Percentiles rank a stretch among this genome's conserved stretches.
phyloP scores from a whole-genome alignment of 352 stramenopile species.

The Pythium apleroticum region DNA sequence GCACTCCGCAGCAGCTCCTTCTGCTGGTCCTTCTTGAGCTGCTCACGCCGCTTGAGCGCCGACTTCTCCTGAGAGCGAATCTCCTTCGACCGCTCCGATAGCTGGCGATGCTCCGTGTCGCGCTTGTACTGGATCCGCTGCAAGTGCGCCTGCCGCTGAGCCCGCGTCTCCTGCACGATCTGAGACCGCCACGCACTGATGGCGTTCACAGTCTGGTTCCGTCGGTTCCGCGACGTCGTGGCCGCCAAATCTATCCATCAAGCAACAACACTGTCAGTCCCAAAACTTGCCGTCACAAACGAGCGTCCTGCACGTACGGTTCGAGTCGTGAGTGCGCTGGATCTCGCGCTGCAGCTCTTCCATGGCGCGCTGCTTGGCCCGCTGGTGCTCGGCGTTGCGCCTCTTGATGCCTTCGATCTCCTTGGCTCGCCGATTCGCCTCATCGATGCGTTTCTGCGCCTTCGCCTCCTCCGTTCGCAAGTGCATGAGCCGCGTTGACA shows the following conservation, averaged over 20 bases:
- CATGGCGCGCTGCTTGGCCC: slow-evolving; percentile 45
- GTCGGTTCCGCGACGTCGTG: slow-evolving; percentile 38
- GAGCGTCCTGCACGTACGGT: slow-evolving; percentile 50
- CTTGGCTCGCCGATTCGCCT: slow-evolving; percentile 52
- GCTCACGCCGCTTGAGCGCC: slow-evolving; percentile 40
- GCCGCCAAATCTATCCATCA: slow-evolving; percentile 27
- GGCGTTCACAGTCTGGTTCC: slow-evolving; percentile 41
- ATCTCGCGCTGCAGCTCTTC: slow-evolving; percentile 63
- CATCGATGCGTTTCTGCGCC: slow-evolving; percentile 66
- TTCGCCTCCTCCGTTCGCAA: slow-evolving; percentile 55
- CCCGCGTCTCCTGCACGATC: slow-evolving; percentile 51
- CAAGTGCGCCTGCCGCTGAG: slow-evolving; percentile 43
- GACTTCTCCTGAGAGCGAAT: slow-evolving; percentile 52
- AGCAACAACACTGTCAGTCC: too few relatives aligned
- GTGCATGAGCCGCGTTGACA: slow-evolving; percentile 65
- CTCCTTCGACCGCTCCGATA: slow-evolving; percentile 47
- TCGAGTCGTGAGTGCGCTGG: slow-evolving; percentile 44
- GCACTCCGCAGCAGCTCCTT: slow-evolving; percentile 48
- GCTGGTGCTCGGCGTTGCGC: slow-evolving; percentile 52
- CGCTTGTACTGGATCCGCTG: slow-evolving; percentile 44
- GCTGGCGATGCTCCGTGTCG: slow-evolving; percentile 37
- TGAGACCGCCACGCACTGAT: slow-evolving; percentile 47
- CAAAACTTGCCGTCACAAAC: too few relatives aligned
- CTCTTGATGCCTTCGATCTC: slow-evolving; percentile 67
- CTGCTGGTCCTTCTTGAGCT: slow-evolving; percentile 48